Evolutionary conservation across 805 yeast species (phyloP).

Genomic region (Myxozyma neglecta): DNA sequence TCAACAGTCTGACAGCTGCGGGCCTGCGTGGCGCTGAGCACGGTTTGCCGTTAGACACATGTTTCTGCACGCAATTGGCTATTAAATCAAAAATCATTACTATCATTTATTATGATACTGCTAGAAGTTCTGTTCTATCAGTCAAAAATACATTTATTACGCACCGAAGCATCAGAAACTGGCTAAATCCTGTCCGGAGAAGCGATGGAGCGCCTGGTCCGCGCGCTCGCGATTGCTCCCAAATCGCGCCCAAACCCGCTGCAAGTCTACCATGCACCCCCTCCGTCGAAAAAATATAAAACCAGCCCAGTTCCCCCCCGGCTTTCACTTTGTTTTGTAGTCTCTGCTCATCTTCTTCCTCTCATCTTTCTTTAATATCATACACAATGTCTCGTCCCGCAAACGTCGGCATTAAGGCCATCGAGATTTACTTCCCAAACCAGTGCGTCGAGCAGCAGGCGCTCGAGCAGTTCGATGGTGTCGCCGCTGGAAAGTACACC

Average conservation of each 20-base stretch:
- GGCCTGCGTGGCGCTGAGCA: conserved; percentile 8
- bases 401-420: conserved; percentile 95
- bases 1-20: conserved; percentile 22
- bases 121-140: no score
- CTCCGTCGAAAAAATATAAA: no score
- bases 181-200: not conserved
- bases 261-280: no score
- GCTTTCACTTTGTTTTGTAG: not conserved
- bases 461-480: conserved; percentile 79
- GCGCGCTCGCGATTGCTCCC: not conserved
- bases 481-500: conserved; percentile 93
- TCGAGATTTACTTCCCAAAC: conserved; percentile 86
- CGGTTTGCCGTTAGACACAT: not conserved
- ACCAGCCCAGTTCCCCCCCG: not conserved
- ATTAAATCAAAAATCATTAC: not conserved
- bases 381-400: conserved; percentile 49
- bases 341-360: not conserved
- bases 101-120: no score
- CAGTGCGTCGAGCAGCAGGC: conserved; percentile 86
- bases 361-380: not conserved
- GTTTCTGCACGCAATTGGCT: not conserved
- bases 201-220: not conserved
- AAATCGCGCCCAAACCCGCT: not conserved
- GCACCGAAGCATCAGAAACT: not conserved
- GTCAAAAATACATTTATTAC: not conserved